phyloP scores from a whole-genome alignment of 2,329 filamentous ascomycete species.

The Phialocephala subalpina region DNA sequence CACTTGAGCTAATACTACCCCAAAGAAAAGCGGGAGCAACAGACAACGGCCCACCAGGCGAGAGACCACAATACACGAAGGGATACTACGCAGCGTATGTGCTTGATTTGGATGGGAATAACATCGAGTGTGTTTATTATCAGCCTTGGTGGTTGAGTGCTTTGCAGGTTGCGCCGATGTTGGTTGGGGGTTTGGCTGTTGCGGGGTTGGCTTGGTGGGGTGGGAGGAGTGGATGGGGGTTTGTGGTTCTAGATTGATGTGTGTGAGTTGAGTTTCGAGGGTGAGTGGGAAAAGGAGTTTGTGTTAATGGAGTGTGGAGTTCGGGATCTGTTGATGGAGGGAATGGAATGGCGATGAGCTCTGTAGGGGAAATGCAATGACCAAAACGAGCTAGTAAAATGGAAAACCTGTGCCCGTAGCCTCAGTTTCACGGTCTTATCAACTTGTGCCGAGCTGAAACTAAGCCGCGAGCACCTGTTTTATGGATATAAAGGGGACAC shows the following conservation, averaged over 20 bases:
- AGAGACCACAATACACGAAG: slow-evolving; percentile 25
- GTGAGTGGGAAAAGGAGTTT: background rate
- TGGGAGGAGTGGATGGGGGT: slow-evolving; percentile 16
- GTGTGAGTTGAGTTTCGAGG: no score
- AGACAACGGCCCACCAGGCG: slow-evolving; percentile 25
- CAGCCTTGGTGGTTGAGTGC: slow-evolving; percentile 31
- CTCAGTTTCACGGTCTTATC: no score
- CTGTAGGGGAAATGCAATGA: no score
- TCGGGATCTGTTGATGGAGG: no score
- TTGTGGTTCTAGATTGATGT: slow-evolving; percentile 11
- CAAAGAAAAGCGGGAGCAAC: slow-evolving; percentile 29
- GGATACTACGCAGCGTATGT: slow-evolving; percentile 30
- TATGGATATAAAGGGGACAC: no score
- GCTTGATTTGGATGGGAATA: slow-evolving; percentile 29
- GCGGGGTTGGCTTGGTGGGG: slow-evolving; percentile 22
- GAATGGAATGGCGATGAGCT: no score
- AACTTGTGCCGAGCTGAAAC: no score
- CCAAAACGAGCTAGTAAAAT: no score
- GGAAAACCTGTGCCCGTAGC: no score
- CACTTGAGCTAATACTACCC: slow-evolving; percentile 29
- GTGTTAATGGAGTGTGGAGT: no score
- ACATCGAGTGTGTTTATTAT: slow-evolving; percentile 32
- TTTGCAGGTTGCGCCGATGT: slow-evolving; percentile 20
- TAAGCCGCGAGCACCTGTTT: no score
- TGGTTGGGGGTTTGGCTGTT: slow-evolving; percentile 18